Conservation (phyloP, 73 alveolate genomes). For the Urostyla sp. region DNA sequence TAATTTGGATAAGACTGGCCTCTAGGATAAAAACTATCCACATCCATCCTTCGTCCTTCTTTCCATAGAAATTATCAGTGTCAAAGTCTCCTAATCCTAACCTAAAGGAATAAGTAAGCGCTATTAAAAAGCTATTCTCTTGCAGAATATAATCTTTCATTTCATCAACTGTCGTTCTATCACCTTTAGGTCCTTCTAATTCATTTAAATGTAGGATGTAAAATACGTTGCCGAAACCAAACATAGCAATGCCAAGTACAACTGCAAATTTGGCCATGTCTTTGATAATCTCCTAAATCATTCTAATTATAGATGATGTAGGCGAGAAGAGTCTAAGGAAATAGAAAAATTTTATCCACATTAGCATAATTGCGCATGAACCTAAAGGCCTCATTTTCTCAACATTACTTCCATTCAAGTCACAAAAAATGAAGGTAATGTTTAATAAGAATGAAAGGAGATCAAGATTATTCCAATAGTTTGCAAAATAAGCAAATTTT, state of each 20-base stretch:
- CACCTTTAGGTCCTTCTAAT: too few relatives aligned
- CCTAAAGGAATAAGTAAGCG: slow-evolving; percentile 40
- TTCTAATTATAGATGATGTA: slow-evolving; percentile 62
- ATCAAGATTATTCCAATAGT: slow-evolving; percentile 63
- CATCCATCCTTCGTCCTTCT: slow-evolving; percentile 36
- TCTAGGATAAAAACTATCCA: slow-evolving; percentile 40
- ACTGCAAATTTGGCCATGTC: slow-evolving; percentile 53
- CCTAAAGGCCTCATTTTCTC: slow-evolving; percentile 19
- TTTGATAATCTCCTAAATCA: slow-evolving; percentile 57
- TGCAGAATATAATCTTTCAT: too few relatives aligned
- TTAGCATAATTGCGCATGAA: slow-evolving; percentile 48
- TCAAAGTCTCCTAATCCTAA: slow-evolving; percentile 63
- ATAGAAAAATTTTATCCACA: slow-evolving; percentile 56
- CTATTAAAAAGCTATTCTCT: slow-evolving; percentile 34
- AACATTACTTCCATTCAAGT: not conserved
- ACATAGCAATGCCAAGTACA: slow-evolving; percentile 44
- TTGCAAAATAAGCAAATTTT: slow-evolving; percentile 14
- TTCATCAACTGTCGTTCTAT: too few relatives aligned
- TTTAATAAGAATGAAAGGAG: slow-evolving; percentile 43
- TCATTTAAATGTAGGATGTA: too few relatives aligned
- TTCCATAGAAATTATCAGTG: slow-evolving; percentile 25
- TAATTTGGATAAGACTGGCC: slow-evolving; percentile 49
- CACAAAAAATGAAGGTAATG: not conserved
- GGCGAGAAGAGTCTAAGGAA: slow-evolving; percentile 51
- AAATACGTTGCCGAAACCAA: slow-evolving; percentile 71